These are phyloP conservation scores for Carex myosuroides DNA, from an alignment of 176 grass and related monocot species.

Conservation along the genomic window DNA sequence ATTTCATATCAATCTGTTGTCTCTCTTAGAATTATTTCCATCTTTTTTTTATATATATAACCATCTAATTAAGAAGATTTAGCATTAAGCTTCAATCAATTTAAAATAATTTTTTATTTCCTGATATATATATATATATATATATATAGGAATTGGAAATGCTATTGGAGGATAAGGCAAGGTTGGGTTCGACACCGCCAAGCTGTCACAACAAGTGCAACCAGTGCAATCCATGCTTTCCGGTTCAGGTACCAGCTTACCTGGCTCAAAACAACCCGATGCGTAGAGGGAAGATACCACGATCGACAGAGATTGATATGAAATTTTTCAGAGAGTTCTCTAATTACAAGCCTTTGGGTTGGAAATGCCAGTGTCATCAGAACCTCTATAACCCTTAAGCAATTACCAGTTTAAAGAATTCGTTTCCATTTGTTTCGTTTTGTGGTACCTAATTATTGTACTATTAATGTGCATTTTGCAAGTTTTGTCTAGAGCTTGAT, in stretches of 20 bases:
- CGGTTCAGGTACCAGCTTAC: slow-evolving; percentile 65
- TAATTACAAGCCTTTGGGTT: slow-evolving; percentile 95
- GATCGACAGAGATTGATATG: background rate
- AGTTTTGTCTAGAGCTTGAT: background rate
- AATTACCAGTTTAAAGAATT: background rate
- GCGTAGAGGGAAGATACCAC: background rate
- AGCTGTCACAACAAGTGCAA: slow-evolving; percentile 85
- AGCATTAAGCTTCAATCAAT: background rate
- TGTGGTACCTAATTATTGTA: background rate
- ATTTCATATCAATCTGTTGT: background rate
- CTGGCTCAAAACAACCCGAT: background rate
- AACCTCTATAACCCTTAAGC: slow-evolving; percentile 68
- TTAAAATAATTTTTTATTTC: background rate
- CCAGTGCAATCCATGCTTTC: slow-evolving; percentile 82
- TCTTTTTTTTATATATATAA: too few species aligned
- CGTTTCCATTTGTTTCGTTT: background rate
- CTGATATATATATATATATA: background rate
- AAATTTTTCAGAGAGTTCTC: slow-evolving; percentile 44
- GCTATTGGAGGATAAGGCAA: slow-evolving; percentile 66
- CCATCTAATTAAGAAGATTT: background rate
- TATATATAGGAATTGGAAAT: slow-evolving; percentile 17
- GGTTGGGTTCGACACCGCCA: slow-evolving; percentile 82
- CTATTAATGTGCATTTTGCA: background rate
- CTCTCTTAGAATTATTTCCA: background rate
- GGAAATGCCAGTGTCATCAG: slow-evolving; percentile 80